phyloP scores from a whole-genome alignment of 768 basidiomycete species.

The Phanerochaete carnosa region DNA sequence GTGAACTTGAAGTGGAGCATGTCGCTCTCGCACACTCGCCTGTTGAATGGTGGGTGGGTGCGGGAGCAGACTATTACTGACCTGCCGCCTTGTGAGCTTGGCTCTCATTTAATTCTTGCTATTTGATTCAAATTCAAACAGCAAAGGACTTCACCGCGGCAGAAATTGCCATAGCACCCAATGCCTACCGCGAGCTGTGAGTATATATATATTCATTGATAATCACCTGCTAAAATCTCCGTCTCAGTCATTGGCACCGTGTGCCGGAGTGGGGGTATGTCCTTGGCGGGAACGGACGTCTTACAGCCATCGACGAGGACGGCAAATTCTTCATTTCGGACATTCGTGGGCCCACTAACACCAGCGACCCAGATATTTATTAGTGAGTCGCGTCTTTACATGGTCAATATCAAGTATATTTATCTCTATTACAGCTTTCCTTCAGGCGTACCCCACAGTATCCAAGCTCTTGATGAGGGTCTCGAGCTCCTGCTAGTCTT shows the following conservation, averaged over 20 bases:
- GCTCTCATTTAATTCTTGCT: not conserved
- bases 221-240: not conserved
- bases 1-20: conserved; percentile 25
- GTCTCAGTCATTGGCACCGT: conserved; percentile 21
- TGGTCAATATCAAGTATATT: not conserved
- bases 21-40: conserved; percentile 22
- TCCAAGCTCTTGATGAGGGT: conserved; percentile 23
- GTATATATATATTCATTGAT: not conserved
- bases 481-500: conserved; percentile 25
- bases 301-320: conserved; percentile 21
- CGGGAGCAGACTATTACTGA: conserved; percentile 25
- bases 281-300: conserved; percentile 22
- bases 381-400: conserved; percentile 13
- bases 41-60: conserved; percentile 25
- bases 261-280: conserved; percentile 25
- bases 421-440: conserved; percentile 16
- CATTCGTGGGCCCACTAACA: conserved; percentile 19
- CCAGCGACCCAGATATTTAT: conserved; percentile 21
- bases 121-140: not conserved
- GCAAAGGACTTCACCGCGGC: conserved; percentile 23
- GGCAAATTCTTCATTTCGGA: conserved; percentile 21
- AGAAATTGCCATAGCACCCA: conserved; percentile 19
- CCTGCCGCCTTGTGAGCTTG: conserved; percentile 20
- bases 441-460: conserved; percentile 22
- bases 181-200: conserved; percentile 23